phyloP scores from a whole-genome alignment of 768 basidiomycete species.

The Kwoniella shandongensis region DNA sequence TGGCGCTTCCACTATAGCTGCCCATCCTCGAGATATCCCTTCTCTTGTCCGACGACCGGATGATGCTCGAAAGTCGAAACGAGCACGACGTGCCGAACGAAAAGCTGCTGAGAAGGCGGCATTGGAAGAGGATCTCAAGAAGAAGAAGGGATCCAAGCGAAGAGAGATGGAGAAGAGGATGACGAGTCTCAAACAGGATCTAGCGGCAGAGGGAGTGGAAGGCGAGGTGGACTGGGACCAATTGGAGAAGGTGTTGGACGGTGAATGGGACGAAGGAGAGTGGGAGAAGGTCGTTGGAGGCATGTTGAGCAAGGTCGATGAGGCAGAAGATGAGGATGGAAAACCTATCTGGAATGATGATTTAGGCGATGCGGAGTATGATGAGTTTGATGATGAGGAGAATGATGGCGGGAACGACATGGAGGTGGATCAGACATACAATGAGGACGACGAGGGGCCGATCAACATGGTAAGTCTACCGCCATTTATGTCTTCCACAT shows the following conservation, averaged over 20 bases:
- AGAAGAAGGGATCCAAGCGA: conserved; percentile 68
- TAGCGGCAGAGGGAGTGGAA: conserved; percentile 56
- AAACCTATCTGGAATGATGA: conserved; percentile 94
- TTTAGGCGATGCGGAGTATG: conserved; percentile 65
- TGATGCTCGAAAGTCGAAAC: conserved; percentile 77
- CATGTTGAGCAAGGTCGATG: conserved; percentile 63
- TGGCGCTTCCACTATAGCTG: conserved; percentile 64
- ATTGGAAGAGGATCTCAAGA: conserved; percentile 66
- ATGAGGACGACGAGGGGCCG: conserved; percentile 58
- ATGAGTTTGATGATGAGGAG: conserved; percentile 59
- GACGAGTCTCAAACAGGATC: conserved; percentile 80
- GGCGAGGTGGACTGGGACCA: conserved; percentile 51
- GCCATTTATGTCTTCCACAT: background rate
- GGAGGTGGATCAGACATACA: conserved; percentile 55
- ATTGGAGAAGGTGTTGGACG: conserved; percentile 78
- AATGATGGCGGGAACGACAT: conserved; percentile 57
- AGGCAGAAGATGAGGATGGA: conserved; percentile 56
- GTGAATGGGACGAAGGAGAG: conserved; percentile 83
- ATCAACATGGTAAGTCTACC: conserved; percentile 46
- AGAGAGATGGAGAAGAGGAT: conserved; percentile 65
- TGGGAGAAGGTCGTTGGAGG: conserved; percentile 81
- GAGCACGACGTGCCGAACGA: conserved; percentile 71
- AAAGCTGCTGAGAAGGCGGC: conserved; percentile 56
- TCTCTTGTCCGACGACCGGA: conserved; percentile 61
- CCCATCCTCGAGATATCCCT: conserved; percentile 70